These are phyloP conservation scores for Scheffersomyces spartinae DNA, from an alignment of 805 yeast species.

Conservation along the genomic window DNA sequence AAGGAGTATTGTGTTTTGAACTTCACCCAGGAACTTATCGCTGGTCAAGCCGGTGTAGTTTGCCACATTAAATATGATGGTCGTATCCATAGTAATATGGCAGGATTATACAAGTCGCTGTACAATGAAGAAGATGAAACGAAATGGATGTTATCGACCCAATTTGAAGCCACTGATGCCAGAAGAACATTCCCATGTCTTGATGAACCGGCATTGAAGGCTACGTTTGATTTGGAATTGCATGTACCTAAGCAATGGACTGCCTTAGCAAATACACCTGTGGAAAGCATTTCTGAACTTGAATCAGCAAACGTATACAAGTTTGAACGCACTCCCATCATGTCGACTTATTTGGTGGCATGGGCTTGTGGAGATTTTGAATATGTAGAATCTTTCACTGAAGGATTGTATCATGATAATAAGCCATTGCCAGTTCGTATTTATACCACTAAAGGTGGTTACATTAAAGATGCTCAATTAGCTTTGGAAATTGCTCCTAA, in stretches of 20 bases:
- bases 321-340: slow-evolving; percentile 38
- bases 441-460: slow-evolving; percentile 38
- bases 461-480: slow-evolving; percentile 32
- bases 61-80: slow-evolving; percentile 27
- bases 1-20: slow-evolving; percentile 54
- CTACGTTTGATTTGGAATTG: slow-evolving; percentile 39
- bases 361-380: slow-evolving; percentile 52
- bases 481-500: slow-evolving; percentile 38
- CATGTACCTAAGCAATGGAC: slow-evolving; percentile 19
- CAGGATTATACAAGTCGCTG: slow-evolving; percentile 41
- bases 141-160: slow-evolving; percentile 37
- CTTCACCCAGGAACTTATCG: slow-evolving; percentile 28
- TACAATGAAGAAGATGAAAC: slow-evolving; percentile 27
- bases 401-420: slow-evolving; percentile 21
- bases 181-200: slow-evolving; percentile 48
- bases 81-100: slow-evolving; percentile 42
- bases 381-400: slow-evolving; percentile 35
- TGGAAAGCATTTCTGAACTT: slow-evolving; percentile 3
- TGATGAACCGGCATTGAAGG: slow-evolving; percentile 46
- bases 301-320: slow-evolving; percentile 13
- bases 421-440: slow-evolving; percentile 37
- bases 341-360: slow-evolving; percentile 47
- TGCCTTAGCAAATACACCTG: slow-evolving; percentile 40
- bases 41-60: slow-evolving; percentile 16
- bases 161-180: slow-evolving; percentile 50